phyloP scores from a whole-genome alignment of 2,329 filamentous ascomycete species.

The Onygena corvina region DNA sequence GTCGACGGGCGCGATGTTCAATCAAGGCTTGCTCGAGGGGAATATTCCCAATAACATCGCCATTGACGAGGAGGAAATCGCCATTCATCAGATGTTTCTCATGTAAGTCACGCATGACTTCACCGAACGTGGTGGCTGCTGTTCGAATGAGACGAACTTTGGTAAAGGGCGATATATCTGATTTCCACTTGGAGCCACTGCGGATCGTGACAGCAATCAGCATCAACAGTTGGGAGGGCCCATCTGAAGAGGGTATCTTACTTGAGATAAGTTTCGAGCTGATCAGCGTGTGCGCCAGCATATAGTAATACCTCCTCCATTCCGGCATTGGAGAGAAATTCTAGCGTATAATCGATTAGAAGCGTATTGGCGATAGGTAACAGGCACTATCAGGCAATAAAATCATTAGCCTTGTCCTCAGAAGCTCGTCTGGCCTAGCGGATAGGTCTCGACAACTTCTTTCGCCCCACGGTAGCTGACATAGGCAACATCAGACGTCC shows the following conservation, averaged over 20 bases:
- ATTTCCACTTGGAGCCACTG: constrained; percentile 60
- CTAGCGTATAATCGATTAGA: constrained; percentile 92
- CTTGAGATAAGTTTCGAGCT: constrained; percentile 77
- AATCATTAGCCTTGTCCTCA: background rate
- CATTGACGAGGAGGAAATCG: constrained; percentile 86
- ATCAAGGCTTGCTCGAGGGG: constrained; percentile 67
- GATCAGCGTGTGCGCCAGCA: constrained; percentile 72
- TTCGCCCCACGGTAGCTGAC: too few species aligned
- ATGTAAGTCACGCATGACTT: constrained; percentile 89
- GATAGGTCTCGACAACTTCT: background rate
- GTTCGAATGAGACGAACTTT: constrained; percentile 76
- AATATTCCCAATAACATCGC: constrained; percentile 83
- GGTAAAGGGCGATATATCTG: constrained; percentile 65
- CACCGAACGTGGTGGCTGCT: constrained; percentile 74
- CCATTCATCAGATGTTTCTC: constrained; percentile 70
- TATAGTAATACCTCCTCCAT: constrained; percentile 93
- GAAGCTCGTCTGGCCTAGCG: background rate
- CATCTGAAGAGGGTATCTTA: constrained; percentile 21
- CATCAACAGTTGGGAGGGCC: background rate
- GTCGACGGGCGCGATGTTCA: constrained; percentile 66
- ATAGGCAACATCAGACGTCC: background rate
- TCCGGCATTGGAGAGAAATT: constrained; percentile 87
- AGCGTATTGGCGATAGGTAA: constrained; percentile 86
- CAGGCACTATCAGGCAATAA: constrained; percentile 53
- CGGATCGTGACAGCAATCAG: background rate